Evolutionary conservation across 1,284 basidiomycete species (phyloP), one percentile per base, ranked within the genome.

Genomic region (Psilocybe mexicana): DNA sequence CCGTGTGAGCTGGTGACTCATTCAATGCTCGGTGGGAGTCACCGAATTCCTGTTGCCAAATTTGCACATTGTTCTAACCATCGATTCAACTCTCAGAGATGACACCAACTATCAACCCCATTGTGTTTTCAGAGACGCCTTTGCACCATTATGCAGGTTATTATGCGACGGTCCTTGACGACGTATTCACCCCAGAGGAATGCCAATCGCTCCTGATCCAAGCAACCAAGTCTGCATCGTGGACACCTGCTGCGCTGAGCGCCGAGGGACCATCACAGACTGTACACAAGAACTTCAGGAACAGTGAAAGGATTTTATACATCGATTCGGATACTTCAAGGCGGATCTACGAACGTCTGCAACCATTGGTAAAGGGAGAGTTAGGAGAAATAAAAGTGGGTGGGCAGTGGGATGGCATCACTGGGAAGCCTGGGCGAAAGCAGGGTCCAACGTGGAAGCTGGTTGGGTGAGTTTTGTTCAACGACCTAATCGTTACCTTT

Each of bases 101-200:
- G 23, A n/a, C 36, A 35, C 52, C 52, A n/a, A 45, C 26, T 14
- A 35, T 61, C 28, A 58, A 57, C 2, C 63, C 55, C 14, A 70
- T 75, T 57, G 68, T 75, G 60, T 77, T 76, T 53, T 61, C 72
- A 6, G 52, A 69, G 33, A 75, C 74, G 1, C 38, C 66, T 0
- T 64, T 76, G 23, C 55, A 53, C 4, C 50, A 60, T 23, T 77
- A 75, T 60, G 59, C 62, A 14, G 68, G 65, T 43, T 74, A 73
- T 60, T 76, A 74, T 50, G 74, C 73, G 30, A 67, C 67, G 47
- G 54, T 76, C 40, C 58, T 76, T 25, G 74, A 76, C 61, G 61
- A 73, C 53, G 66, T 73, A 11, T 72, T 76, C 52, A 72, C 70
- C 0, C 62, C 65, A 2, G 64, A 68, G 33, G 75, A 77, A 61